phyloP scores from a whole-genome alignment of 495 filamentous ascomycete species.

The Paragyromitra xinjiangensis region DNA sequence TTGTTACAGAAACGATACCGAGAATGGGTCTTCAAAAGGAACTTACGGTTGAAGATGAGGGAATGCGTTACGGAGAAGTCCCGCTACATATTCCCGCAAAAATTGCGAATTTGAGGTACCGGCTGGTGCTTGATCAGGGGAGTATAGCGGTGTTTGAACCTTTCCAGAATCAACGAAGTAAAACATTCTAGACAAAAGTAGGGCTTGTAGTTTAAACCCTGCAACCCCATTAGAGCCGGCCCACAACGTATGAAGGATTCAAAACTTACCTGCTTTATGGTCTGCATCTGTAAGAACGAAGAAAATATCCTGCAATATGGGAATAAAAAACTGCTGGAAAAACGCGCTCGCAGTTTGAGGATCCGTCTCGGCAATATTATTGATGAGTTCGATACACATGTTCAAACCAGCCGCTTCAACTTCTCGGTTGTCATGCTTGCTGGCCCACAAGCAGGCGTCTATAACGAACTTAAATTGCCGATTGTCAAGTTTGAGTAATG shows the following conservation, averaged over 20 bases:
- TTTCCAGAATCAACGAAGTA: conserved; percentile 84
- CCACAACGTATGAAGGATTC: conserved; percentile 53
- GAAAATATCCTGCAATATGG: conserved; percentile 97
- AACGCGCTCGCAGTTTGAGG: conserved; percentile 85
- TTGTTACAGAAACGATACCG: conserved; percentile 58
- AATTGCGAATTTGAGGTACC: conserved; percentile 91
- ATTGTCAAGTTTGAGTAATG: conserved; percentile 89
- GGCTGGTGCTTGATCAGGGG: conserved; percentile 76
- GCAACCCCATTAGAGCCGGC: conserved; percentile 24
- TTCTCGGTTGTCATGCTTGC: conserved; percentile 98
- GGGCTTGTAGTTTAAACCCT: conserved; percentile 95
- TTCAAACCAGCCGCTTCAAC: conserved; percentile 97
- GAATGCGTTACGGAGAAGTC: conserved; percentile 89
- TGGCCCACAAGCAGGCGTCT: conserved; percentile 99
- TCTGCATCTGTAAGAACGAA: conserved; percentile 97
- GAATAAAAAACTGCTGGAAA: conserved; percentile 95
- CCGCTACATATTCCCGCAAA: conserved; percentile 82
- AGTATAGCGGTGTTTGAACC: conserved; percentile 89
- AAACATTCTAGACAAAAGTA: conserved; percentile 94
- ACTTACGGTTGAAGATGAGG: conserved; percentile 89
- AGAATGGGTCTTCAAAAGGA: not conserved
- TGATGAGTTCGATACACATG: conserved; percentile 98
- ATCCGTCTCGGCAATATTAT: conserved; percentile 95
- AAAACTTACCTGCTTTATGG: conserved; percentile 82
- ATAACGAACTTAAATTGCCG: conserved; percentile 99